Conservation (phyloP, 2,329 filamentous ascomycete genomes). For the Verticillium zaregamsianum region DNA sequence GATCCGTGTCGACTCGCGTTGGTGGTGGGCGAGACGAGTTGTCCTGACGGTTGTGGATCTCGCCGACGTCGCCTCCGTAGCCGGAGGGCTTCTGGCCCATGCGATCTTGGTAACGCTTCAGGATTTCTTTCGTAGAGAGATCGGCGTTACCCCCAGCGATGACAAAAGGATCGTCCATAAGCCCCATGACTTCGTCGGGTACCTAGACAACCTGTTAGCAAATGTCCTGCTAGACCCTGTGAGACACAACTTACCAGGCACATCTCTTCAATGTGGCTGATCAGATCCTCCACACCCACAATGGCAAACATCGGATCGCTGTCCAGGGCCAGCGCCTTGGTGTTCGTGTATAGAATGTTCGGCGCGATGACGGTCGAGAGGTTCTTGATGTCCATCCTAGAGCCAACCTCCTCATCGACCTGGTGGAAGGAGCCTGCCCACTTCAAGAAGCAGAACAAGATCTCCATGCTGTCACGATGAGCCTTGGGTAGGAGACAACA, state of each 20-base stretch:
- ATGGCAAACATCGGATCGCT: conserved; percentile 91
- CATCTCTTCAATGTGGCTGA: conserved; percentile 92
- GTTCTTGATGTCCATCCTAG: conserved; percentile 99
- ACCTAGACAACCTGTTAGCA: conserved; percentile 54
- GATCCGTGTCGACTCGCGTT: conserved; percentile 79
- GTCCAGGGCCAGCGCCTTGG: conserved; percentile 65
- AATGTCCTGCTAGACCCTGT: neutral
- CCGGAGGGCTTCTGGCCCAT: conserved; percentile 51
- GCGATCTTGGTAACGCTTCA: conserved; percentile 88
- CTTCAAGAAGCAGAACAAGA: conserved; percentile 92
- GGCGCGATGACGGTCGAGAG: conserved; percentile 95
- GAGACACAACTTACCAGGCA: conserved; percentile 73
- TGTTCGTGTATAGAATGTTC: conserved; percentile 77
- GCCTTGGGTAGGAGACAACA: conserved; percentile 91
- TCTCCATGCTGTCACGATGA: conserved; percentile 90
- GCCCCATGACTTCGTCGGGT: conserved; percentile 82
- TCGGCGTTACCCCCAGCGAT: conserved; percentile 69
- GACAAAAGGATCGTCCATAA: conserved; percentile 77
- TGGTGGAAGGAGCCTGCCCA: conserved; percentile 98
- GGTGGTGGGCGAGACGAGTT: conserved; percentile 51
- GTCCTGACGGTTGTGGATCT: conserved; percentile 53
- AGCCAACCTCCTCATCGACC: conserved; percentile 92
- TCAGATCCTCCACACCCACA: conserved; percentile 85
- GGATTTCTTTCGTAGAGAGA: conserved; percentile 93
- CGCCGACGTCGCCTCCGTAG: conserved; percentile 45